Percentiles rank a stretch among this genome's conserved stretches.
Conservation (phyloP, 257 asterid genomes). For the Penstemon davidsonii region DNA sequence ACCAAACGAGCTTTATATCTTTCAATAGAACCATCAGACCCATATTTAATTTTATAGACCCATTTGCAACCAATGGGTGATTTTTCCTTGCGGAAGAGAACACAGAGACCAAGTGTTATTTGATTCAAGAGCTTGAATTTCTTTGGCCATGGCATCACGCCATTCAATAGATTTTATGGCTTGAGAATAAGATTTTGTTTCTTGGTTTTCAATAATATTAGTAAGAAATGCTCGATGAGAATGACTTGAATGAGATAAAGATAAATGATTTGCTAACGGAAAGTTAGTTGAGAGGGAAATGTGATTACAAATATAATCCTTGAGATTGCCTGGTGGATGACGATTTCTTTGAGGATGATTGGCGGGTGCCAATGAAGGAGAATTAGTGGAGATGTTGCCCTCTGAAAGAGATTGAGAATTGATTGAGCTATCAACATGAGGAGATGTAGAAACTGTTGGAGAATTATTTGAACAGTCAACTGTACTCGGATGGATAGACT, state of each 20-base stretch:
- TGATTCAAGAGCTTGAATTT: constrained; percentile 12
- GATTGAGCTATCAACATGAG: neutral
- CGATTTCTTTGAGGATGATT: neutral
- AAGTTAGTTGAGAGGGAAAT: neutral
- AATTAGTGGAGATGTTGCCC: neutral
- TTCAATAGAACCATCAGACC: neutral
- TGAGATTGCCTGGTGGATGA: neutral
- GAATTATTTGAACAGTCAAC: no score
- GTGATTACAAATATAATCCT: neutral
- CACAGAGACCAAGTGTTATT: neutral
- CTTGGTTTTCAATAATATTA: constrained; percentile 9
- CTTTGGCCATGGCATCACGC: neutral
- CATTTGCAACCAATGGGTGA: neutral
- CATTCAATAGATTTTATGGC: neutral
- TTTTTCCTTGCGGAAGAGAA: neutral
- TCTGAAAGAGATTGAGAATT: neutral
- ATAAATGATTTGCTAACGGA: no score
- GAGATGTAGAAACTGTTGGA: neutral
- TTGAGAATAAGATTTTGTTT: neutral
- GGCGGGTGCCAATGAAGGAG: neutral
- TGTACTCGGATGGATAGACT: no score
- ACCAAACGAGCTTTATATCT: constrained; percentile 15
- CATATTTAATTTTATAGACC: neutral
- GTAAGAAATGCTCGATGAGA: neutral
- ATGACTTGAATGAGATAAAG: no score